phyloP scores from a whole-genome alignment of 2,329 filamentous ascomycete genomes.

The Penicillium sp. region DNA sequence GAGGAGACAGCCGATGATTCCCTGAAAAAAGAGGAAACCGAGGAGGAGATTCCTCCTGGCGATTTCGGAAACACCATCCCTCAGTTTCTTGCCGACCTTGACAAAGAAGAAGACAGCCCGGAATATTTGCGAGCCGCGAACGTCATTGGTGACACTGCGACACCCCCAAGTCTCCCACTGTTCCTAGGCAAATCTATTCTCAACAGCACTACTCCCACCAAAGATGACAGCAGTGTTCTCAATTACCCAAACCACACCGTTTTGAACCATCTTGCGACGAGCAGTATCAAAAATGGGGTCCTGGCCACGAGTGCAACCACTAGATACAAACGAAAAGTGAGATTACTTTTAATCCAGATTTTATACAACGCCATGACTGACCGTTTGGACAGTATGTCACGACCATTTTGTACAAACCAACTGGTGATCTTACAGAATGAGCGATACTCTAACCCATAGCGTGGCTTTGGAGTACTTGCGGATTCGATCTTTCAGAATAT shows the following conservation, averaged over 20 bases:
- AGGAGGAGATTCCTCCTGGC: conserved; percentile 61
- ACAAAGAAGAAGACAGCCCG: conserved; percentile 78
- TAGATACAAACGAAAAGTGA: conserved; percentile 86
- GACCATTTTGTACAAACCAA: conserved; percentile 96
- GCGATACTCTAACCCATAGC: not conserved
- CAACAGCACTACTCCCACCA: conserved; percentile 88
- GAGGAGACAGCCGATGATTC: conserved; percentile 24
- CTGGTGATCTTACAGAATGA: conserved; percentile 50
- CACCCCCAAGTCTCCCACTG: conserved; percentile 82
- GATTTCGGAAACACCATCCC: conserved; percentile 76
- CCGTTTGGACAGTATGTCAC: conserved; percentile 72
- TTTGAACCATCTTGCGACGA: conserved; percentile 93
- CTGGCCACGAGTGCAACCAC: conserved; percentile 95
- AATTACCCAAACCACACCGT: conserved; percentile 98
- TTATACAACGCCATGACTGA: not conserved
- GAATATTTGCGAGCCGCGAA: conserved; percentile 74
- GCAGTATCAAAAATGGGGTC: conserved; percentile 96
- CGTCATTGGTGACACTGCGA: conserved; percentile 78
- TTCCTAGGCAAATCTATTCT: conserved; percentile 94
- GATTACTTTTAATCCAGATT: not conserved
- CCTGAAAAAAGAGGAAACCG: conserved; percentile 48
- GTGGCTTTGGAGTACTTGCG: not conserved
- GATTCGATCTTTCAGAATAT: not conserved
- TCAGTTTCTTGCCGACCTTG: conserved; percentile 80
- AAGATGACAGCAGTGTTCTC: conserved; percentile 96